phyloP scores from a whole-genome alignment of 2,329 filamentous ascomycete genomes.

The Colletotrichum eremochloae region DNA sequence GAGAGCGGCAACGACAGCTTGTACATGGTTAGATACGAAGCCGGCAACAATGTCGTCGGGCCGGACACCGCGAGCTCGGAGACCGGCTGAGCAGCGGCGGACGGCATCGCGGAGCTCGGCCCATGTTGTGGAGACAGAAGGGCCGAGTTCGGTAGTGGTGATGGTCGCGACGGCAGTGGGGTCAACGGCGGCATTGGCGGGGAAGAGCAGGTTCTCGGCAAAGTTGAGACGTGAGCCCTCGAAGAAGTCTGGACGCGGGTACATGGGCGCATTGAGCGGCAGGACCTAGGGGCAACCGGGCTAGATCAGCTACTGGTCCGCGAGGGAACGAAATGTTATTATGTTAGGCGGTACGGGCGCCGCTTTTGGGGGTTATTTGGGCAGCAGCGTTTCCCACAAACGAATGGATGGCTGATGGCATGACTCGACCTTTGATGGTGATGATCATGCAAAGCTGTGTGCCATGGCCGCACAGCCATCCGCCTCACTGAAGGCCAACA shows the following conservation, averaged over 20 bases:
- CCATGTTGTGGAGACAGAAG: constrained; percentile 76
- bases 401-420: constrained; percentile 3
- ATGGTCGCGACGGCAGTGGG: constrained; percentile 79
- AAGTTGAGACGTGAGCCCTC: constrained; percentile 86
- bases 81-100: constrained; percentile 76
- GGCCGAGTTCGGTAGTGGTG: constrained; percentile 80
- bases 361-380: not conserved
- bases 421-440: constrained; percentile 31
- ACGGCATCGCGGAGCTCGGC: constrained; percentile 83
- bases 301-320: constrained; percentile 29
- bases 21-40: constrained; percentile 90
- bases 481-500: constrained; percentile 4
- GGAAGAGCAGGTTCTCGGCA: constrained; percentile 93
- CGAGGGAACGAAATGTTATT: constrained; percentile 18
- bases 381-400: constrained; percentile 16
- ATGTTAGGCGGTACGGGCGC: constrained; percentile 3
- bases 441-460: constrained; percentile 24
- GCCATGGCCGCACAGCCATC: constrained; percentile 17
- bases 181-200: constrained; percentile 67
- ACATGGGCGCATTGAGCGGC: constrained; percentile 77
- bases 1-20: constrained; percentile 90
- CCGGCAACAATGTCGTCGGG: constrained; percentile 71
- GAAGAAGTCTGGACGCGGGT: constrained; percentile 90
- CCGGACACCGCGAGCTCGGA: constrained; percentile 74
- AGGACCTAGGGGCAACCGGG: constrained; percentile 68